Evolutionary conservation across 371 early-diverging fungal genomes (phyloP).

Genomic region (Mucor sp.): DNA sequence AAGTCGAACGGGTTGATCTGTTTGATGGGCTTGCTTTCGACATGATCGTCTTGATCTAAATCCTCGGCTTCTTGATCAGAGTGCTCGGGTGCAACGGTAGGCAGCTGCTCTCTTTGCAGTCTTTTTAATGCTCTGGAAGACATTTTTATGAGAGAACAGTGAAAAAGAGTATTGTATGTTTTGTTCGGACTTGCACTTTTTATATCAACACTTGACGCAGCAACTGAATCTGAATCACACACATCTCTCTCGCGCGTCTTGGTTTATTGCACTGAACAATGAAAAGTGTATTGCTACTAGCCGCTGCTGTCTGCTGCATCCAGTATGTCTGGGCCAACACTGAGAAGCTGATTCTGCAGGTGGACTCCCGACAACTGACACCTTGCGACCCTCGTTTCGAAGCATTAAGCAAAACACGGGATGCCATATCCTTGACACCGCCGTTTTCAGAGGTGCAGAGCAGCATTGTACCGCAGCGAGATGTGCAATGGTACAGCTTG

Average conservation of each 20-base stretch:
- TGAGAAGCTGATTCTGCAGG: constrained; percentile 42
- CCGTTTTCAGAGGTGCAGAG: constrained; percentile 23
- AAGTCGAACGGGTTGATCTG: constrained; percentile 70
- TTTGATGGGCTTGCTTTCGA: neutral
- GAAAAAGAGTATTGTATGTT: neutral
- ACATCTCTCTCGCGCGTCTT: neutral
- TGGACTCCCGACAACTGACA: neutral
- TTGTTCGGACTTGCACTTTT: neutral
- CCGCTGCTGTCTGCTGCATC: neutral
- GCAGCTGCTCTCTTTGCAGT: constrained; percentile 40
- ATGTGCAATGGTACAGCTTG: constrained; percentile 23
- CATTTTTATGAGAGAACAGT: constrained; percentile 31
- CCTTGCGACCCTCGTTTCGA: neutral
- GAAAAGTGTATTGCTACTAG: neutral
- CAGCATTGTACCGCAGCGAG: constrained; percentile 4
- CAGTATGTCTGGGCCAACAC: constrained; percentile 32
- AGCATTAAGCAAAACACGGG: constrained; percentile 3
- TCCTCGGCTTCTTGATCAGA: constrained; percentile 16
- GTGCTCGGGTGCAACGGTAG: constrained; percentile 2
- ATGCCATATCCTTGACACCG: constrained; percentile 1
- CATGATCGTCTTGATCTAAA: constrained; percentile 40
- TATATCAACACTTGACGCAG: neutral
- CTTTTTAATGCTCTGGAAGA: constrained; percentile 49
- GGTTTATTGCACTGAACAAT: neutral
- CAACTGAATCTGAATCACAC: constrained; percentile 1